These are phyloP conservation scores for Globisporangium carolinianum DNA, from an alignment of 352 stramenopile genomes.

Conservation along the genomic window DNA sequence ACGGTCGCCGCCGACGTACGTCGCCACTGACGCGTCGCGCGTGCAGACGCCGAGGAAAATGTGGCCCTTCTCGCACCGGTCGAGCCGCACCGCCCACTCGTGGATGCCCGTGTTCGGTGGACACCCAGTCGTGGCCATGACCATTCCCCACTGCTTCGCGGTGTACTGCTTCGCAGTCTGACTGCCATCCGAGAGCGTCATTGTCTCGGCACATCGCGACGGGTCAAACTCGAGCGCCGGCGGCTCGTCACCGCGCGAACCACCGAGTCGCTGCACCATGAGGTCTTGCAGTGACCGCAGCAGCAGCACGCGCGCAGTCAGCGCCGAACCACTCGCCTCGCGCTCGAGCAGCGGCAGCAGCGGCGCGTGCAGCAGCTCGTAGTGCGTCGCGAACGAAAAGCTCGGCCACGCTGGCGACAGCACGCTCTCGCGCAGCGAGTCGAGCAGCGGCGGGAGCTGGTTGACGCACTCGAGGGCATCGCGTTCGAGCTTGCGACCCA, in stretches of 20 bases:
- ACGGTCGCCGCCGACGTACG: constrained; percentile 84
- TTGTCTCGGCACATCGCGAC: constrained; percentile 82
- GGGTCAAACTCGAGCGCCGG: constrained; percentile 84
- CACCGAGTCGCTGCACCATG: constrained; percentile 75
- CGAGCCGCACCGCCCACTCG: constrained; percentile 82
- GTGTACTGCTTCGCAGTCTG: constrained; percentile 86
- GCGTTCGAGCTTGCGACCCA: constrained; percentile 42
- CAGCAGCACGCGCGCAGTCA: constrained; percentile 53
- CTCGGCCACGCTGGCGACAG: constrained; percentile 41
- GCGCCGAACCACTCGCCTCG: constrained; percentile 10
- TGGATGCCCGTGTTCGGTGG: constrained; percentile 81
- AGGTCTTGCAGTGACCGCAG: constrained; percentile 81
- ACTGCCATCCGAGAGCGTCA: constrained; percentile 80
- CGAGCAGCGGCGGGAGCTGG: constrained; percentile 42
- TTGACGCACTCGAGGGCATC: constrained; percentile 71
- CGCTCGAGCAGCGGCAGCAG: constrained; percentile 61
- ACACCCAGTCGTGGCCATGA: constrained; percentile 81
- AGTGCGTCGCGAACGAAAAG: constrained; percentile 55
- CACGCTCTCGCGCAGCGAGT: constrained; percentile 65
- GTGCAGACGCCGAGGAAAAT: constrained; percentile 88
- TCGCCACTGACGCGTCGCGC: constrained; percentile 78
- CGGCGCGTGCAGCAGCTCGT: constrained; percentile 59
- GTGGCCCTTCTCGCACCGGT: constrained; percentile 86
- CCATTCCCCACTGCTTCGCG: constrained; percentile 88
- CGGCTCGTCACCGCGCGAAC: constrained; percentile 62